phyloP scores from a whole-genome alignment of 2,329 filamentous ascomycete genomes.

The Cordyceps javanica region DNA sequence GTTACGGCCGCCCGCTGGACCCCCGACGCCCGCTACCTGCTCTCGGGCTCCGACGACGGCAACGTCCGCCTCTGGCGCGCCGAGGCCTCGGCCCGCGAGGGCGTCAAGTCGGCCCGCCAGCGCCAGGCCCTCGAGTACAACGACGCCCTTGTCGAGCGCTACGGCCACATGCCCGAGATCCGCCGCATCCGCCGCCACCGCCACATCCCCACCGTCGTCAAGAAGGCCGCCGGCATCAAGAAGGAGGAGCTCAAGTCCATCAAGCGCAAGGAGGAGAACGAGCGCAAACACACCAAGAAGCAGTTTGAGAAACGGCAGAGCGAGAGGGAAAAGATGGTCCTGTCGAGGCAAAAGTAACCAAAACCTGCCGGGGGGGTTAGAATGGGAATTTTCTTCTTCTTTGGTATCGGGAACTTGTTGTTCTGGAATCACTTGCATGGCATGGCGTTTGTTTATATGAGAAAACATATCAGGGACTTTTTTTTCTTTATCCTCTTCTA shows the following conservation, averaged over 20 bases:
- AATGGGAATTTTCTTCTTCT: no score
- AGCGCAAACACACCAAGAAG: slow-evolving; percentile 84
- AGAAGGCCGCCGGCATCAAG: slow-evolving; percentile 97
- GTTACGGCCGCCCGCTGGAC: slow-evolving; percentile 83
- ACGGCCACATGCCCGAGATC: slow-evolving; percentile 94
- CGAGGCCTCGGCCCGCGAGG: slow-evolving; percentile 74
- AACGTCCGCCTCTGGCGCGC: slow-evolving; percentile 84
- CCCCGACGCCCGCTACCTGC: slow-evolving; percentile 80
- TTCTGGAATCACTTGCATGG: slow-evolving; percentile 14
- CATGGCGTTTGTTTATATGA: slow-evolving; percentile 9
- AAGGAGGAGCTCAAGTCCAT: slow-evolving; percentile 77
- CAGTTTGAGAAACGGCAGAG: slow-evolving; percentile 65
- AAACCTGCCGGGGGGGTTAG: background rate
- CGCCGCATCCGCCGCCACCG: slow-evolving; percentile 83
- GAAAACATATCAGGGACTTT: background rate
- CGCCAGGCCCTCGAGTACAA: slow-evolving; percentile 90
- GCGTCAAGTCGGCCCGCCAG: slow-evolving; percentile 79
- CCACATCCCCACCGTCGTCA: slow-evolving; percentile 85
- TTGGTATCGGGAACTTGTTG: slow-evolving; percentile 6
- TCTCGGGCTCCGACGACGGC: slow-evolving; percentile 90
- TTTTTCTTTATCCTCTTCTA: no score
- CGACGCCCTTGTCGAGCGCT: slow-evolving; percentile 73
- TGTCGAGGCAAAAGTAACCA: slow-evolving; percentile 54
- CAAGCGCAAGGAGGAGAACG: slow-evolving; percentile 90
- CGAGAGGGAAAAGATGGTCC: slow-evolving; percentile 89